phyloP scores from a whole-genome alignment of 768 basidiomycete species.

The Dentipellis fragilis region DNA sequence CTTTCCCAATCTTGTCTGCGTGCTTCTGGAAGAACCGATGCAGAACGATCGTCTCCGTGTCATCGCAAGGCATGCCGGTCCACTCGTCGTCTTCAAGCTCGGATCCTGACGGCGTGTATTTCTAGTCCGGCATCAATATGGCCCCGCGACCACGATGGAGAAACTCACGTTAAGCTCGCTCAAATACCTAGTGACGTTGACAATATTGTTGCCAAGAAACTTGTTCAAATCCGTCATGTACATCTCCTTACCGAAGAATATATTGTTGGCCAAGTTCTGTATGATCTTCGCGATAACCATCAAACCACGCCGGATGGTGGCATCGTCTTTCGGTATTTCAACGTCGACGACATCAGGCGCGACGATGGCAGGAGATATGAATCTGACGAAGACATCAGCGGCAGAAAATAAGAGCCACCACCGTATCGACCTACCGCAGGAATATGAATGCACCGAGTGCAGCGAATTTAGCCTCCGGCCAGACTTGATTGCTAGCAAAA shows the following conservation, averaged over 20 bases:
- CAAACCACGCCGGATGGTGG: constrained; percentile 63
- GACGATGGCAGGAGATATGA: constrained; percentile 87
- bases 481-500: constrained; percentile 44
- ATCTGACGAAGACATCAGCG: constrained; percentile 34
- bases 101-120: constrained; percentile 30
- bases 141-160: not conserved
- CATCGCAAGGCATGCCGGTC: constrained; percentile 68
- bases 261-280: constrained; percentile 90
- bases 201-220: constrained; percentile 62
- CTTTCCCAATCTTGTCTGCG: constrained; percentile 82
- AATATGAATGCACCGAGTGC: constrained; percentile 90
- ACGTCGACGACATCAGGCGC: constrained; percentile 80
- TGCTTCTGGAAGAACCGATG: constrained; percentile 81
- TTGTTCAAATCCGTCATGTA: constrained; percentile 76
- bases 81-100: constrained; percentile 64
- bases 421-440: constrained; percentile 43
- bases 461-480: constrained; percentile 74
- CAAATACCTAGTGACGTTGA: constrained; percentile 66
- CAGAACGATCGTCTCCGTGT: constrained; percentile 74
- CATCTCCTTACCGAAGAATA: constrained; percentile 85
- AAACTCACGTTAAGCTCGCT: constrained; percentile 59
- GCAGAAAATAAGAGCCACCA: not conserved
- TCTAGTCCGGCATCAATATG: constrained; percentile 21
- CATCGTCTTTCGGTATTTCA: constrained; percentile 57
- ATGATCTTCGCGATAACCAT: constrained; percentile 87